A percentile compares a stretch with the other conserved stretches of the same genome.
These are phyloP conservation scores for Exophiala viscosa DNA, from an alignment of 2,329 filamentous ascomycete species.

Conservation along the genomic window DNA sequence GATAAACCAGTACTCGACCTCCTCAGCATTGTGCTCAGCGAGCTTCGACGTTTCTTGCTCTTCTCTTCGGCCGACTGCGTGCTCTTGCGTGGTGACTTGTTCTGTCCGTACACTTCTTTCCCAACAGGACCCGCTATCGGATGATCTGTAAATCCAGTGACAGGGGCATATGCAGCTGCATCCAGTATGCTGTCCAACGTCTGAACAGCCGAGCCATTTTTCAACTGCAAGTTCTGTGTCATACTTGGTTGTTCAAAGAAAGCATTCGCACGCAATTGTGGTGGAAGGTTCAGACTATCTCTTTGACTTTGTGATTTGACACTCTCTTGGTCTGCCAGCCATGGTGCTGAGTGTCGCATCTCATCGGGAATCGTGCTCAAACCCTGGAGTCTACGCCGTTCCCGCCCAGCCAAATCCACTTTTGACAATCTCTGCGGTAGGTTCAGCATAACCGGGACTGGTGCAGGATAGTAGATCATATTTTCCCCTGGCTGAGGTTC, in stretches of 20 bases:
- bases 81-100: constrained; percentile 33
- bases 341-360: constrained; percentile 51
- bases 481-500: constrained; percentile 59
- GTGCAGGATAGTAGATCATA: constrained; percentile 94
- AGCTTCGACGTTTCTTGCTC: constrained; percentile 33
- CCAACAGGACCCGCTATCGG: constrained; percentile 74
- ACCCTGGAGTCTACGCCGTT: constrained; percentile 70
- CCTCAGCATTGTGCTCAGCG: constrained; percentile 31
- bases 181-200: constrained; percentile 90
- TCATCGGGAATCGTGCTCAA: constrained; percentile 60
- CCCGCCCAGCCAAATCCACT: constrained; percentile 59
- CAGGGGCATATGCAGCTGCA: constrained; percentile 81
- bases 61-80: constrained; percentile 14
- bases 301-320: constrained; percentile 15
- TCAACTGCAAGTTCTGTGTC: constrained; percentile 53
- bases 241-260: constrained; percentile 74
- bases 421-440: constrained; percentile 83
- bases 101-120: constrained; percentile 65
- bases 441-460: constrained; percentile 89
- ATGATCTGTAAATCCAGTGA: constrained; percentile 88
- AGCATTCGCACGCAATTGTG: constrained; percentile 82
- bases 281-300: constrained; percentile 56
- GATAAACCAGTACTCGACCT: constrained; percentile 26
- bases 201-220: constrained; percentile 76
- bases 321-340: constrained; percentile 36